Base-by-base conservation (phyloP, 2,329 filamentous ascomycete genomes). In the Clathrospora elynae region DNA sequence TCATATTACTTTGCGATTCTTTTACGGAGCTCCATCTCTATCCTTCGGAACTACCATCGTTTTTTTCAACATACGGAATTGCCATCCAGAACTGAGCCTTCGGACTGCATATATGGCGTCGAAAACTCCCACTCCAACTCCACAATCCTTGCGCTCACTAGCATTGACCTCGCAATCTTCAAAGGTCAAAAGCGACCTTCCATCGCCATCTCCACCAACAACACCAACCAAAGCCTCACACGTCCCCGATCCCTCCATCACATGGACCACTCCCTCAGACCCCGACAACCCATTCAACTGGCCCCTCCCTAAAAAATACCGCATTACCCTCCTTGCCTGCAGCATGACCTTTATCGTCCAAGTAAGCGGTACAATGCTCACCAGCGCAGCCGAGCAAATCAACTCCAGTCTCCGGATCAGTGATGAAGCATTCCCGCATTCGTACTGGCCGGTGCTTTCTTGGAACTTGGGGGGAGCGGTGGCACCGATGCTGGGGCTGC, bases 381-480 rank as follows among this genome's bases (percentile, higher is more conserved):
- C 63, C 3, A 63, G 59, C 14, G 65, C 62, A 1, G 62, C 62
- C 7, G 52, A 59, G 17, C 59, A 63, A 55, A 73, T 73, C 36
- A 65, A 64, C 46, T 53, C 68, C 11, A 68, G 71, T 31, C 73
- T 77, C 42, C 43, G 66, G 26, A 56, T 73, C 16, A 69, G 59
- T 32, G 64, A 74, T 30, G 59, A 62, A 12, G 34, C 37, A 0
- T 75, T 75, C 35, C 71, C 72, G 9, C 57, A 73, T 40, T 68
- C 67, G 7, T 74, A 71, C 44, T 75, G 70, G 66, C 61, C 67
- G 2, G 67, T 71, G 0, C 61, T 72, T 5, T 68, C 66, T 5
- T 75, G 72, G 74, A 71, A 68, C 12, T 36, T 75, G 1, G 73
- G 73, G 2, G 74, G 67, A 6, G 74, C 71, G 3, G 47, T 73